Evolutionary conservation across 495 filamentous ascomycete genomes (phyloP), one percentile per base, ranked within the genome.

Genomic region (Penicillium diatomitis): DNA sequence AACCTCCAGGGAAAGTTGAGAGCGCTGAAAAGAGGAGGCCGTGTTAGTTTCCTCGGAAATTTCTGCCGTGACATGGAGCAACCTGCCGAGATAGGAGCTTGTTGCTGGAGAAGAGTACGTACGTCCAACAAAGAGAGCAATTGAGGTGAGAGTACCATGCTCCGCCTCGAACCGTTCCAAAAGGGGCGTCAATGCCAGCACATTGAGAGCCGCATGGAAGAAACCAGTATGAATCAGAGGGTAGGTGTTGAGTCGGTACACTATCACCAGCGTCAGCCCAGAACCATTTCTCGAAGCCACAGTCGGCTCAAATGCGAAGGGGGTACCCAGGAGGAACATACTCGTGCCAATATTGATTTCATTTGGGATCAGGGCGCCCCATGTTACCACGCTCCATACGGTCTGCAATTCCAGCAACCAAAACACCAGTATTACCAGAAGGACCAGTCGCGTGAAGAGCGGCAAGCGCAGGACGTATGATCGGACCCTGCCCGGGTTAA

Each of bases 91-190:
- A 20, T 20, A 20, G 20, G 20, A 20, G 20, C 20, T 20, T 20
- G 20, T 20, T 20, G 20, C 20, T 20, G 20, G 20, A 20, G 20
- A 20, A 20, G 20, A 44, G 33, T n/a, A 82, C 90, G 73, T 75
- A 95, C 89, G 88, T 43, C 92, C 94, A 53, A 89, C 75, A 64
- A 97, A 94, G 56, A 97, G 73, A 34, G 86, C 78, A 41, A 91
- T 57, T 12, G 88, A 81, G 29, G 85, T 84, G 55, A 96, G 70
- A n/a, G 90, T 96, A 29, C 92, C 92, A 69, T 92, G 77, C 60
- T 95, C 91, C n/a, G 81, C 73, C 68, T 98, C 92, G 63, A 97
- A 98, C 41, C 90, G 77, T 65, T 96, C 90, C 53, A 97, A 61
- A 41, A 98, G 70, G 10, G 92, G 92, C 8, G 81, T 81, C 50